phyloP scores from a whole-genome alignment of 2,329 filamentous ascomycete genomes.

The Lojkania enalia region DNA sequence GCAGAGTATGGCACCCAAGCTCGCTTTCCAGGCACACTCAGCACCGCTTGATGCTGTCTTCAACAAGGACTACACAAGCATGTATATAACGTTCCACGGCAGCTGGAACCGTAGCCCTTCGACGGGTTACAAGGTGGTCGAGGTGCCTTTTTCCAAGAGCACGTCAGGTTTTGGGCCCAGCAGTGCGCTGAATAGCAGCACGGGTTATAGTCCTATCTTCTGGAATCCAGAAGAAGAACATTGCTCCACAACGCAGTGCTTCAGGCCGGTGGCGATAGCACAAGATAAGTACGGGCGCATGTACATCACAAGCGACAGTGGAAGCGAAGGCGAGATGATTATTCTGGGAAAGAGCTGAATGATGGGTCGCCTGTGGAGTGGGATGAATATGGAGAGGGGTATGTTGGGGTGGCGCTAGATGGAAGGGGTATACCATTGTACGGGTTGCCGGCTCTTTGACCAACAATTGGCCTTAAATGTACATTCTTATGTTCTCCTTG shows the following conservation, averaged over 20 bases:
- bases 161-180: constrained; percentile 17
- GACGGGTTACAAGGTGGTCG: constrained; percentile 30
- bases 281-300: constrained; percentile 28
- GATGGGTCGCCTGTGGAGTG: not conserved
- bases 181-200: constrained; percentile 12
- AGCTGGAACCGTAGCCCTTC: constrained; percentile 30
- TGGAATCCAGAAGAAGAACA: constrained; percentile 26
- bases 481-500: no score
- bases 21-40: constrained; percentile 30
- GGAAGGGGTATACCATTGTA: not conserved
- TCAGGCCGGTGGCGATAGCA: constrained; percentile 33
- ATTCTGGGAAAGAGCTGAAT: constrained; percentile 25
- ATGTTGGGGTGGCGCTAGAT: no score
- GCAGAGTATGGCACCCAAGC: constrained; percentile 19
- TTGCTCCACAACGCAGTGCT: constrained; percentile 35
- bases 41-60: constrained; percentile 35
- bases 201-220: constrained; percentile 28
- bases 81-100: constrained; percentile 36
- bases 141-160: constrained; percentile 23
- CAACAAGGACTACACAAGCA: constrained; percentile 23
- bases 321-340: constrained; percentile 31
- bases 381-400: no score
- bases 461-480: no score
- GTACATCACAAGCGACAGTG: constrained; percentile 37
- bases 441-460: no score